These are phyloP conservation scores for Chlorella sorokiniana DNA, from an alignment of 139 green algal genomes.

Conservation along the genomic window DNA sequence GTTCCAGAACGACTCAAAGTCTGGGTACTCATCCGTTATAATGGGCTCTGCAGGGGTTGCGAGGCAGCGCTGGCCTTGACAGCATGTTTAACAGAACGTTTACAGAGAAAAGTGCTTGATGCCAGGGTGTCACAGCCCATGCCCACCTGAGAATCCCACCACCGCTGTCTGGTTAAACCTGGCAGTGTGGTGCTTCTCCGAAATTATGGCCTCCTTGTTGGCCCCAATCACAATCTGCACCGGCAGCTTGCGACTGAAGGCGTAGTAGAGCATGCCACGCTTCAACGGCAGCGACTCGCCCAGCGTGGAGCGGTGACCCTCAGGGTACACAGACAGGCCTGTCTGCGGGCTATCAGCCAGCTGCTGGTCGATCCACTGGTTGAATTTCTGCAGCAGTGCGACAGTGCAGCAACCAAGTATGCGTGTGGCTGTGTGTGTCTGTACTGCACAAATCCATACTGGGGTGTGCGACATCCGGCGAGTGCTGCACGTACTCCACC, in stretches of 20 bases:
- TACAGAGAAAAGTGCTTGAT: not conserved
- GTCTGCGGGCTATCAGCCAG: conserved; percentile 28
- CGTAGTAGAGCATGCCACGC: conserved; percentile 90
- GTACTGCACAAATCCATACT: not conserved
- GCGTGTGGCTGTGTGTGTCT: no score
- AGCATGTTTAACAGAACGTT: not conserved
- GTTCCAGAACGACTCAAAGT: conserved; percentile 32
- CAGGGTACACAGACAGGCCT: conserved; percentile 44
- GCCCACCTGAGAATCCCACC: conserved; percentile 38
- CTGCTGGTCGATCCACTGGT: conserved; percentile 52
- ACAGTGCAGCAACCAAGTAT: not conserved
- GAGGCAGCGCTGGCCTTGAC: not conserved
- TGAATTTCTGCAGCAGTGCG: conserved; percentile 31
- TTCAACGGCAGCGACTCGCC: conserved; percentile 80
- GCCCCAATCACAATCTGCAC: conserved; percentile 67
- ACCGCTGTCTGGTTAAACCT: conserved; percentile 40
- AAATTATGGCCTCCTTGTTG: conserved; percentile 75
- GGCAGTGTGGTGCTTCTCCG: conserved; percentile 41
- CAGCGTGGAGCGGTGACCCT: conserved; percentile 29
- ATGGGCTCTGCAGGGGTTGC: conserved; percentile 14
- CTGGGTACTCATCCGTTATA: conserved; percentile 10
- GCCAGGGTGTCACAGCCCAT: not conserved
- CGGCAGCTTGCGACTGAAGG: conserved; percentile 72
- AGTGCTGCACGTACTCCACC: not conserved
- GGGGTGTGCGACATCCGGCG: no score